Evolutionary conservation across 2,329 filamentous ascomycete species (phyloP), one percentile per base, ranked within the genome.

Genomic region (Penicillium brevicompactum): DNA sequence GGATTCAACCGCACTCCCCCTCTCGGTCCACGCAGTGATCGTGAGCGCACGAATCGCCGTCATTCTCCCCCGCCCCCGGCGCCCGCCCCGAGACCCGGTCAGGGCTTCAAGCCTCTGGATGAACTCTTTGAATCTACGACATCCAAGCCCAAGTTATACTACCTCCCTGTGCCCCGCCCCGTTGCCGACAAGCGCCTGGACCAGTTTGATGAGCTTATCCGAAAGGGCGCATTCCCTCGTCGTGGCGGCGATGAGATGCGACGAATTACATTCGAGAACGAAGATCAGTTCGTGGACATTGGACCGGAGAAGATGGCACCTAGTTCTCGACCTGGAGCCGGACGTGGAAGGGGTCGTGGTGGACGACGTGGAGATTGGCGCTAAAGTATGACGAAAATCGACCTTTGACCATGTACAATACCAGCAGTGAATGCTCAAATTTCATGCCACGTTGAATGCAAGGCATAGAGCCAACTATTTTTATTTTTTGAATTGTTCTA

Each of bases 241-340:
- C 69, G 66, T 13, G 73, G 76, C 13, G 75, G 74, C 14, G 80
- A 84, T 49, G 83, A 84, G 49, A 84, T 84, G 73, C 86, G 89
- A 68, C 81, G 89, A 31, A 91, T 90, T 69, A 88, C 87, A 0
- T 92, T 92, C 63, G 88, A 91, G 70, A 78, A 86, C 53, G 81
- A 79, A 1, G 84, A 87, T 56, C 67, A 74, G 5, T 85, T 92
- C 51, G 87, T 92, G 43, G 88, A 92, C 69, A 81, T 87, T 51
- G 89, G 89, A 13, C 84, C 84, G 14, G 89, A 92, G 69, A 37
- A 47, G 32, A 45, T 46, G 6, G 27, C 24, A n/a, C 85, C 87
- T 51, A 59, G 63, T 11, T 46, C 53, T n/a, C 54, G 52, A 44
- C 52, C 59, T 55, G 61, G 59, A 14, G 32, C 49, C 10, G 59